A percentile compares a stretch with the other conserved stretches of the same genome.
These are phyloP conservation scores for Haberlea rhodopensis DNA, from an alignment of 257 asterid genomes.

Conservation along the genomic window DNA sequence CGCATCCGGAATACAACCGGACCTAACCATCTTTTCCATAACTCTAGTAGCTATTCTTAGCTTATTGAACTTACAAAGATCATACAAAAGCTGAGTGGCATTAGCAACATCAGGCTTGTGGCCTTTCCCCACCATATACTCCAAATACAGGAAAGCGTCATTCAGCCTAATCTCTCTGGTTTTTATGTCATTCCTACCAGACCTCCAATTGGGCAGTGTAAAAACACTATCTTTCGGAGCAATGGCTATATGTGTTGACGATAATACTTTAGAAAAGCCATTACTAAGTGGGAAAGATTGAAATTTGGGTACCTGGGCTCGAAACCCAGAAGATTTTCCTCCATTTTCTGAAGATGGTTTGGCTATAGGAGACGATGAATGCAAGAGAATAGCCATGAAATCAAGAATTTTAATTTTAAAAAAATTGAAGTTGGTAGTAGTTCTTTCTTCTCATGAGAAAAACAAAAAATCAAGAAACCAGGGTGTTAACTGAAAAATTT, in stretches of 20 bases:
- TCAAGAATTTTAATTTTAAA: not conserved
- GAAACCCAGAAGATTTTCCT: no score
- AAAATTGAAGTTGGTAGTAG: slow-evolving; percentile 3
- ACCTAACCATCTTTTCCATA: slow-evolving; percentile 74
- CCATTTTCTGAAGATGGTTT: no score
- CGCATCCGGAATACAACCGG: slow-evolving; percentile 67
- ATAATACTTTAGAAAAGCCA: no score
- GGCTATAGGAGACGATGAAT: no score
- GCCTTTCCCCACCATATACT: slow-evolving; percentile 76
- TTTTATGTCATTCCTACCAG: slow-evolving; percentile 57
- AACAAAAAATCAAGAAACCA: slow-evolving; percentile 20
- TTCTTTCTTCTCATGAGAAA: slow-evolving; percentile 2
- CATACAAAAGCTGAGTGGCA: slow-evolving; percentile 65
- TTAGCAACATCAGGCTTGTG: slow-evolving; percentile 61
- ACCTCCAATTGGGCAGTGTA: no score
- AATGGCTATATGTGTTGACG: no score
- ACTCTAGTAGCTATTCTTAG: slow-evolving; percentile 78
- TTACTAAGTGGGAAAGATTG: no score
- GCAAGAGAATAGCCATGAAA: no score
- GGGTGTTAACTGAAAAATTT: not conserved
- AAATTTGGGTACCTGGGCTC: no score
- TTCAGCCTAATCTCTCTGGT: slow-evolving; percentile 51
- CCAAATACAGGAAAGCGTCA: slow-evolving; percentile 71
- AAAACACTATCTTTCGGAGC: no score
- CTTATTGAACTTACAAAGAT: no score